These are phyloP conservation scores for Aurifilum marmelostoma DNA, from an alignment of 2,329 filamentous ascomycete species.

Conservation along the genomic window DNA sequence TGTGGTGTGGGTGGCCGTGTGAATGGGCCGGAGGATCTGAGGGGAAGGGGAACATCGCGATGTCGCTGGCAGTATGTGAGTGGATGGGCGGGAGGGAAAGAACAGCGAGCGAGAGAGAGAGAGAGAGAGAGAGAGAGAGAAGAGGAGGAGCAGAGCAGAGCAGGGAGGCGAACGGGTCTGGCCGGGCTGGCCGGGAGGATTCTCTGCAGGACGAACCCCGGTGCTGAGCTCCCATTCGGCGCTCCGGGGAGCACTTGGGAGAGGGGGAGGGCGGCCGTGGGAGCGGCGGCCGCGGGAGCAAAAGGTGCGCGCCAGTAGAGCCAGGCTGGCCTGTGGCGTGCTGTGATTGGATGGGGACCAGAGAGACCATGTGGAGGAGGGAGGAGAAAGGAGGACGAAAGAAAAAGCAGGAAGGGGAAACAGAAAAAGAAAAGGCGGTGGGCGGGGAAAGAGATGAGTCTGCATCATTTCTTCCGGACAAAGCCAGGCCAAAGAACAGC, in stretches of 20 bases:
- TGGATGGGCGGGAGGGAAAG: too few relatives aligned
- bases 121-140: background rate
- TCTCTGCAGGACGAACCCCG: conserved; percentile 11
- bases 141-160: background rate
- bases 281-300: conserved; percentile 24
- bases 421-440: background rate
- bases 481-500: background rate
- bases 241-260: conserved; percentile 7
- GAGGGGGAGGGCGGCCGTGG: conserved; percentile 17
- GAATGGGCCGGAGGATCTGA: conserved; percentile 21
- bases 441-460: background rate
- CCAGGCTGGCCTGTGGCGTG: background rate
- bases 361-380: background rate
- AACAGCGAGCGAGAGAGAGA: too few relatives aligned
- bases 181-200: conserved; percentile 11
- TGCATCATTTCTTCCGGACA: background rate
- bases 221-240: conserved; percentile 27
- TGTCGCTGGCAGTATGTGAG: background rate
- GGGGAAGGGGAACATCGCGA: background rate
- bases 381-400: background rate
- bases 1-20: conserved; percentile 6
- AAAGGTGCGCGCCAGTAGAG: background rate
- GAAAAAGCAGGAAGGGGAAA: background rate
- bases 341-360: background rate
- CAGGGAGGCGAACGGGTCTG: conserved; percentile 15